Conservation (phyloP, 228 moss, liverwort and hornwort species). For the Sphagnum magellanicum region DNA sequence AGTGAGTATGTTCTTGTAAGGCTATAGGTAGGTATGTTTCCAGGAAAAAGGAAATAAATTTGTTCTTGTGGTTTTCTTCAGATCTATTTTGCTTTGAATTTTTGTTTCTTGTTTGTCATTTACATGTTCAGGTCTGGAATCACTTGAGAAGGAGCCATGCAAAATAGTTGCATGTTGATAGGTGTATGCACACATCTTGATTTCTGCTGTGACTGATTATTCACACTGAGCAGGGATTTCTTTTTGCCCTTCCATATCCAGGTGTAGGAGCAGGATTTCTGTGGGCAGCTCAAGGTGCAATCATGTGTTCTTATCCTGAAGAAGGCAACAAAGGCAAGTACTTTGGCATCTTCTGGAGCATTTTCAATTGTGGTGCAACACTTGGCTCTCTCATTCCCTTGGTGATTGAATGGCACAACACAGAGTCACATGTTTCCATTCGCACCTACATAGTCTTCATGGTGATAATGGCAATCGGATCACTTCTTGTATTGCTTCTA, state of each 20-base stretch:
- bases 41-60: too few relatives aligned
- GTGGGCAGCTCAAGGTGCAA: conserved; percentile 85
- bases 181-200: too few relatives aligned
- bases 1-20: too few relatives aligned
- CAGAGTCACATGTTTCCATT: conserved; percentile 35
- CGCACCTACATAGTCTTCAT: conserved; percentile 71
- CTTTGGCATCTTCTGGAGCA: conserved; percentile 80
- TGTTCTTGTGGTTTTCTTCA: too few relatives aligned
- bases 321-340: conserved; percentile 65
- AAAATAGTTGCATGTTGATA: too few relatives aligned
- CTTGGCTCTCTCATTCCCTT: conserved; percentile 70
- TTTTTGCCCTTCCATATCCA: background rate
- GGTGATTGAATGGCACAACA: conserved; percentile 70
- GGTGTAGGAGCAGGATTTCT: conserved; percentile 75
- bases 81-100: too few relatives aligned
- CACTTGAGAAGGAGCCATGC: too few relatives aligned
- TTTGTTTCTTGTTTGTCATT: too few relatives aligned
- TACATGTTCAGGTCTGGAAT: too few relatives aligned
- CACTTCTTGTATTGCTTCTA: conserved; percentile 45
- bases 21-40: too few relatives aligned
- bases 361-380: conserved; percentile 78
- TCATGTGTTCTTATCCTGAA: conserved; percentile 82
- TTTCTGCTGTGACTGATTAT: too few relatives aligned
- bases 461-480: conserved; percentile 58
- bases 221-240: too few relatives aligned